Percentiles rank a stretch among this genome's conserved stretches.
These are phyloP conservation scores for Phytophthora pluvialis DNA, from an alignment of 352 stramenopile species.

Conservation along the genomic window DNA sequence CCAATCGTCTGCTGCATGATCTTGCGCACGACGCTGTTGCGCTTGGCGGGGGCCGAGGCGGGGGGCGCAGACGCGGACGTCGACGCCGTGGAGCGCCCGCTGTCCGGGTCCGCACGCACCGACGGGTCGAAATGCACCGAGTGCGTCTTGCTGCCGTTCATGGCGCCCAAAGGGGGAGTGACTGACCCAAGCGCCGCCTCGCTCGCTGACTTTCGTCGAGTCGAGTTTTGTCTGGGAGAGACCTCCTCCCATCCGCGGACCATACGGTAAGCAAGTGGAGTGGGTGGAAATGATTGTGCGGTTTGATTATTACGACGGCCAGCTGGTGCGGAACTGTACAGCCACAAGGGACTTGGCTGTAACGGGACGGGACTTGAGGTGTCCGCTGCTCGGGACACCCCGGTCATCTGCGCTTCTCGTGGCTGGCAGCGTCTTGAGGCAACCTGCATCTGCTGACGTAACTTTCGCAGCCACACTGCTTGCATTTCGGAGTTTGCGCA, in stretches of 20 bases:
- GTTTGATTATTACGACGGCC: constrained; percentile 14
- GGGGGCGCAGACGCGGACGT: constrained; percentile 6
- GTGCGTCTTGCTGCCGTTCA: constrained; percentile 65
- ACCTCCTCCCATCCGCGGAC: neutral
- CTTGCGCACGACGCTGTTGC: constrained; percentile 68
- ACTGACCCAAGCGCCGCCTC: constrained; percentile 14
- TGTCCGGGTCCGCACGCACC: constrained; percentile 59
- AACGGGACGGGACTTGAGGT: constrained; percentile 7
- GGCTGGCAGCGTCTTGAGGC: neutral
- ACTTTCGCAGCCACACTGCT: constrained; percentile 7
- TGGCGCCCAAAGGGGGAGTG: constrained; percentile 17
- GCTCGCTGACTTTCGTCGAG: constrained; percentile 30
- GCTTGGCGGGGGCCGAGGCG: constrained; percentile 14
- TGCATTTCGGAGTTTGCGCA: constrained; percentile 5
- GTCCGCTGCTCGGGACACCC: neutral
- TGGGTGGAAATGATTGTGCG: constrained; percentile 12
- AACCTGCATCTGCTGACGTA: neutral
- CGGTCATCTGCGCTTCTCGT: constrained; percentile 4
- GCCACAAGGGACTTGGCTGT: neutral
- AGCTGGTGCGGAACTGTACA: constrained; percentile 9
- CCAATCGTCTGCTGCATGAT: constrained; percentile 83
- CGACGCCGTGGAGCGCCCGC: constrained; percentile 42
- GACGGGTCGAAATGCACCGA: constrained; percentile 78
- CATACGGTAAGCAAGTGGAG: constrained; percentile 14
- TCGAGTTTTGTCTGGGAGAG: constrained; percentile 23